These are phyloP conservation scores for Bretziella fagacearum DNA, from an alignment of 2,329 filamentous ascomycete genomes.

Conservation along the genomic window DNA sequence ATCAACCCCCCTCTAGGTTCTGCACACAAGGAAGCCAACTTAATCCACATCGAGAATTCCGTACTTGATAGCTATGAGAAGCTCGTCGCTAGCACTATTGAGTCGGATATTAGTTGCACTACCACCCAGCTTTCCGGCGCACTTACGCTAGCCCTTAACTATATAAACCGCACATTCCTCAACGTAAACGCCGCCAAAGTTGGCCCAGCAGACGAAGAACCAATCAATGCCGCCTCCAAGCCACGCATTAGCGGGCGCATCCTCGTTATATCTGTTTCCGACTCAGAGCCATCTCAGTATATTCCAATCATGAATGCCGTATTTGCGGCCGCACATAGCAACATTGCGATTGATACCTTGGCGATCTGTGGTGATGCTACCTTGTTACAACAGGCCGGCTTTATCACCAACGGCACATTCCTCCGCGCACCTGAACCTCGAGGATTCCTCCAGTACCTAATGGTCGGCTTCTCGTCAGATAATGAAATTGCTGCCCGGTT, in stretches of 20 bases:
- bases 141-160: conserved; percentile 70
- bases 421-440: conserved; percentile 38
- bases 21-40: conserved; percentile 88
- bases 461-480: conserved; percentile 76
- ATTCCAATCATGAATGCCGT: conserved; percentile 98
- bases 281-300: conserved; percentile 73
- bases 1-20: conserved; percentile 19
- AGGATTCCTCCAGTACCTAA: conserved; percentile 77
- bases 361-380: conserved; percentile 74
- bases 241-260: conserved; percentile 42
- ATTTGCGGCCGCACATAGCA: conserved; percentile 78
- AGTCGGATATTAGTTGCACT: conserved; percentile 48
- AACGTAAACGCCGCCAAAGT: conserved; percentile 32
- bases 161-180: conserved; percentile 72
- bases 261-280: conserved; percentile 76
- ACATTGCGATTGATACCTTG: conserved; percentile 82
- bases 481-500: conserved; percentile 41
- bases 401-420: conserved; percentile 43
- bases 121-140: conserved; percentile 85
- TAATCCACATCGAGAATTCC: conserved; percentile 68
- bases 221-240: conserved; percentile 38
- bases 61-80: conserved; percentile 56
- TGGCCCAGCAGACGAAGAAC: conserved; percentile 24
- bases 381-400: conserved; percentile 77
- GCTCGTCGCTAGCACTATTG: conserved; percentile 54